Conservation (phyloP, 768 basidiomycete species). For the Trichaptum fuscoviolaceum region DNA sequence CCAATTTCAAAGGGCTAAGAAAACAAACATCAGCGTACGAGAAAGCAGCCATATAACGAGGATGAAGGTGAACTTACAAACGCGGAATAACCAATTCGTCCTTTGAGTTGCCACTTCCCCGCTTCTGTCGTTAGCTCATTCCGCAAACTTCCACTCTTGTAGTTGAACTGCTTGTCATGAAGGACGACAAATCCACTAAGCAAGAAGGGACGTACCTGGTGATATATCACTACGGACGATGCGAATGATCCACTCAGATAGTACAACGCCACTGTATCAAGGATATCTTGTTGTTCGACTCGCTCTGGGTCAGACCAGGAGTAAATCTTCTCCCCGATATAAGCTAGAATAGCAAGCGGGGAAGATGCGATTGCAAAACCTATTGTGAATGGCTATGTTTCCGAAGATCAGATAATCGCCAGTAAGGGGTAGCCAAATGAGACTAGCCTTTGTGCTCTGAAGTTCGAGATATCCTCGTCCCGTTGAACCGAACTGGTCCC, state of each 20-base stretch:
- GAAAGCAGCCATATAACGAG: background rate
- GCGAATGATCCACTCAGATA: conserved; percentile 16
- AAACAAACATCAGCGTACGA: background rate
- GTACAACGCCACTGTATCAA: conserved; percentile 16
- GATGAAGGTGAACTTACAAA: conserved; percentile 10
- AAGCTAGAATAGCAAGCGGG: conserved; percentile 15
- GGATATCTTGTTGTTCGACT: conserved; percentile 13
- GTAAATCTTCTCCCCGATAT: conserved; percentile 18
- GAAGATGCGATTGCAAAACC: conserved; percentile 16
- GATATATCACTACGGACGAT: conserved; percentile 17
- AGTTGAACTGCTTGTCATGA: background rate
- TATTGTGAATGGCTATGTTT: conserved; percentile 16
- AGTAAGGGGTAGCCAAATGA: too few relatives aligned
- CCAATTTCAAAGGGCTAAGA: conserved; percentile 16
- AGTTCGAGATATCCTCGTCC: conserved; percentile 14
- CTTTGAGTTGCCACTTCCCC: conserved; percentile 11
- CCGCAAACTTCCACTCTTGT: conserved; percentile 2
- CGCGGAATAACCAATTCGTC: conserved; percentile 13
- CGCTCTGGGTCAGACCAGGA: conserved; percentile 16
- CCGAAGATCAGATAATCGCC: background rate
- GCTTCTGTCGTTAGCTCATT: conserved; percentile 9
- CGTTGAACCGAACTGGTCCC: conserved; percentile 9
- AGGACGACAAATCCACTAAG: background rate
- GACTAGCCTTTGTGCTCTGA: conserved; percentile 13
- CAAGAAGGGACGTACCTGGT: conserved; percentile 7